Conservation (phyloP, 805 yeast genomes). For the Yamadazyma paraphyllophila region DNA sequence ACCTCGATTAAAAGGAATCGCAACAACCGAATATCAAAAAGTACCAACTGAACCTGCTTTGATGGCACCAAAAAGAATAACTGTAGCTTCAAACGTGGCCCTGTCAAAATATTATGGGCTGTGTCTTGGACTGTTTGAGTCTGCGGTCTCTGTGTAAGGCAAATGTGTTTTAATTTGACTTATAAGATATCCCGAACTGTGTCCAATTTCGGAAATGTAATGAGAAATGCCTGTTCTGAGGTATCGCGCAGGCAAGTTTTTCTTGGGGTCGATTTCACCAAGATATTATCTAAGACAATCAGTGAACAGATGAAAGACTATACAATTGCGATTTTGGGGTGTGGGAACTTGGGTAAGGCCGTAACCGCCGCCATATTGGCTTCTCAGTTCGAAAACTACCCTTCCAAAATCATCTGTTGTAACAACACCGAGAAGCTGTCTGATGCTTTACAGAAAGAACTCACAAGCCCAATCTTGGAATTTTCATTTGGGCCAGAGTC, state of each 20-base stretch:
- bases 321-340: constrained; percentile 79
- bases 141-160: too few relatives aligned
- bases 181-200: neutral
- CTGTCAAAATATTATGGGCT: too few relatives aligned
- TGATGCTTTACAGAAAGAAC: constrained; percentile 45
- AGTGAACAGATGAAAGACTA: constrained; percentile 22
- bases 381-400: constrained; percentile 50
- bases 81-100: too few relatives aligned
- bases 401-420: constrained; percentile 75
- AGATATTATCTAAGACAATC: too few relatives aligned
- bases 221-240: neutral
- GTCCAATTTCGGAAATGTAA: constrained; percentile 9
- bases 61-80: too few relatives aligned
- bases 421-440: constrained; percentile 48
- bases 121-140: too few relatives aligned
- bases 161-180: too few relatives aligned
- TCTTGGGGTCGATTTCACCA: neutral
- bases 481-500: constrained; percentile 40
- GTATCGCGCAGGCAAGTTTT: neutral
- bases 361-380: constrained; percentile 75
- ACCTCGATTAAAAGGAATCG: too few relatives aligned
- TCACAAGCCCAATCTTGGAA: constrained; percentile 43
- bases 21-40: too few relatives aligned
- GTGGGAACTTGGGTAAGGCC: constrained; percentile 97
- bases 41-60: too few relatives aligned